Evolutionary conservation across 352 stramenopile genomes (phyloP), one percentile per base, ranked within the genome.

Genomic region (Pythium sp.): DNA sequence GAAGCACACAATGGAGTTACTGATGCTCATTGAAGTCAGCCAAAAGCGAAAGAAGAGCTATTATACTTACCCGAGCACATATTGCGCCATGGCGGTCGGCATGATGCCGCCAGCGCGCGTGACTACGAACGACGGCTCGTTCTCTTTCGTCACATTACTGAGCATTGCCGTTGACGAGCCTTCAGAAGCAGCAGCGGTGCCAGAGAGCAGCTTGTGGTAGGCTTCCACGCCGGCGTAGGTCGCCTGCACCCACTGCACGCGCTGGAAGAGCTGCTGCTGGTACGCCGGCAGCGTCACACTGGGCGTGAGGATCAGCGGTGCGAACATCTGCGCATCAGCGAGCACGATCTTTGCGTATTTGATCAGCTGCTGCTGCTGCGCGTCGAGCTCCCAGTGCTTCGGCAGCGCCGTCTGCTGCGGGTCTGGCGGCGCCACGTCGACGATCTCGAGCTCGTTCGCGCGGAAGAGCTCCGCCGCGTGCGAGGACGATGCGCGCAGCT

Each of bases 21-120:
- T 20, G 49, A 5, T 1, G n/a, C 12, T 58, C 24, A 58, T 7
- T 30, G 24, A 34, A 15, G 14, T 18, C 53, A 12, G 30, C 30
- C 30, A 32, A 6, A 32, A 32, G 30, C 30, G 30, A 32, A 32
- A 5, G 30, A 32, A 32, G 30, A 32, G 2, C 72, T 32, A 32
- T 32, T 32, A 32, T 32, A 32, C 30, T 20, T 68, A 85, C 69
- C 84, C 84, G 59, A 90, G 77, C 5, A 88, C 84, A 56, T 87
- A 92, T 66, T 92, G 82, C 14, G 84, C 82, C 71, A 92, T 82
- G 46, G 78, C 80, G 7, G 54, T 61, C 8, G 71, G 68, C 75
- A 85, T 89, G 70, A 90, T 77, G 6, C 84, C 84, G 12, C 84
- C 82, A 3, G 82, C 84, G 36, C 84, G 81, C 11, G 84, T 90